A percentile compares a stretch with the other conserved stretches of the same genome.
phyloP scores from a whole-genome alignment of 495 filamentous ascomycete species.

The Letharia columbiana region DNA sequence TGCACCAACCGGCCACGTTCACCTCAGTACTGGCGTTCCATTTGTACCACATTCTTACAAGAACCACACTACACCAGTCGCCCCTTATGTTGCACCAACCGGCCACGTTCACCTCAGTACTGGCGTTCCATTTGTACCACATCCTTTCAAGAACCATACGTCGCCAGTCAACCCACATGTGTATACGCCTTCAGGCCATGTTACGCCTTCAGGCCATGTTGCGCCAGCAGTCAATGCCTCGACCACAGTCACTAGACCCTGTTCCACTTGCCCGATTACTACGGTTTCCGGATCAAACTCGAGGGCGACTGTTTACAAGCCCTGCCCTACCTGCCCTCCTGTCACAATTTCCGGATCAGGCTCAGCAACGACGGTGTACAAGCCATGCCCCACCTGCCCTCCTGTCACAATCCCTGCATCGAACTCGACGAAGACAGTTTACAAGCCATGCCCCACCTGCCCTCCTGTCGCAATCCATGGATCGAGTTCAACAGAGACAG shows the following conservation, averaged over 20 bases:
- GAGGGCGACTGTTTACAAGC: neutral
- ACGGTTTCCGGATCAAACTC: neutral
- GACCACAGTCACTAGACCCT: constrained; percentile 4
- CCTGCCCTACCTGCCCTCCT: constrained; percentile 1
- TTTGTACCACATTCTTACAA: neutral
- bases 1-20: neutral
- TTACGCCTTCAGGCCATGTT: neutral
- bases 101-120: neutral
- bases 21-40: neutral
- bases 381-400: neutral
- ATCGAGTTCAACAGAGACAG: neutral
- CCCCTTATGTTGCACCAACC: neutral
- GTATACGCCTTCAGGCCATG: neutral
- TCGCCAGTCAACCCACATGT: neutral
- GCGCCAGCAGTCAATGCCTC: neutral
- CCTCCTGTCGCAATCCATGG: neutral
- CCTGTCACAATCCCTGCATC: neutral
- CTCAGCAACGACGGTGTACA: neutral
- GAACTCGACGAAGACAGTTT: neutral
- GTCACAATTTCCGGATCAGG: neutral
- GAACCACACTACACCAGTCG: neutral
- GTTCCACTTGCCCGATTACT: constrained; percentile 10
- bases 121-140: neutral
- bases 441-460: constrained; percentile 7
- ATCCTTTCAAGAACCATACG: neutral